Base-by-base conservation (phyloP, 345 rosid genomes). In the Bruguiera sexangula region DNA sequence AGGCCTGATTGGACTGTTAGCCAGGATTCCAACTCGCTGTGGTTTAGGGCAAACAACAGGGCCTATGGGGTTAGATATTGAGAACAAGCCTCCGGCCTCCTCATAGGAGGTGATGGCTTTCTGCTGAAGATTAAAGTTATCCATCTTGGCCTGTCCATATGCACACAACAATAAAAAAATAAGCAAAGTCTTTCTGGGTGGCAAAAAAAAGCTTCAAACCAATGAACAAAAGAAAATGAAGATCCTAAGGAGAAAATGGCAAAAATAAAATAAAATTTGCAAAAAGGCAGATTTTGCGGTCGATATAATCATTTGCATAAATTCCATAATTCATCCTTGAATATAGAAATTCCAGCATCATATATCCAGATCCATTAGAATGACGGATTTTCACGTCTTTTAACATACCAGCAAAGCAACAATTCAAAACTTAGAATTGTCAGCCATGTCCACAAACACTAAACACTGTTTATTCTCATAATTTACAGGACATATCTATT, bases 31-130 rank as follows among this genome's bases (percentile, higher is more conserved):
- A 46, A 86, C 75, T 10, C 93, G 88, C 30, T 90, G 89, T 52
- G 97, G 99, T 85, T 84, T 95, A n/a, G 97, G 99, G 70, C 96
- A 91, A 75, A 88, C 81, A 37, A 95, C 80, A 20, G 82, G 72
- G 56, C 81, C 93, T 83, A 73, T 85, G 43, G 70, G 81, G 59
- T 87, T 90, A 58, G 57, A 76, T 15, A 74, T 74, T 4, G 91
- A 69, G 62, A 82, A 76, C 73, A 71, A 68, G 52, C 92, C 85
- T 72, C 82, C 73, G 76, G 79, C 70, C 72, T 84, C 96, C 52
- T 88, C 91, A 55, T 74, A 70, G 52, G 84, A 73, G 46, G 82
- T 68, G 61, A 80, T 76, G 80, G 91, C 90, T 84, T 85, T 87
- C 87, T 84, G 87, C 88, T 88, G 95, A 76, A 85, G 80, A 81